Evolutionary conservation across 345 rosid species (phyloP).

Genomic region (Populus simonii): DNA sequence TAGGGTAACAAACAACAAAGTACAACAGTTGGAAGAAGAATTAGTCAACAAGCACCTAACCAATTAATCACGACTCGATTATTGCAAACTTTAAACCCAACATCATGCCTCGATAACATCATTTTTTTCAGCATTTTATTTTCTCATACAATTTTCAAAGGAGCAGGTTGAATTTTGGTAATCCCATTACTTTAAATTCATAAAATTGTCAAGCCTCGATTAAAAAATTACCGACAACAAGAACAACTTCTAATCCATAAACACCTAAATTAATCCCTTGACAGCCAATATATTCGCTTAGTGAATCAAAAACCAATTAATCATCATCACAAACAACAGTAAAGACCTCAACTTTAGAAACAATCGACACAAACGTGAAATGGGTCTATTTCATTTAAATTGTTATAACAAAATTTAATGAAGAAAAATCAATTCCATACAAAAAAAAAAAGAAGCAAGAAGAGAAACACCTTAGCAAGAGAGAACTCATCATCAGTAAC

Average conservation of each 20-base stretch:
- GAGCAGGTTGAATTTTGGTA: background rate
- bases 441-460: background rate
- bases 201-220: background rate
- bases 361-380: background rate
- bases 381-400: background rate
- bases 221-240: background rate
- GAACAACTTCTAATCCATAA: background rate
- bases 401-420: background rate
- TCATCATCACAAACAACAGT: background rate
- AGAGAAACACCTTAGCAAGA: conserved; percentile 61
- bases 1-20: background rate
- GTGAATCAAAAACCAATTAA: background rate
- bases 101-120: background rate
- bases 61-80: no score
- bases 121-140: background rate
- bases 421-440: background rate
- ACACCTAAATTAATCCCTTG: background rate
- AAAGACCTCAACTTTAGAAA: background rate
- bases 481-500: conserved; percentile 74
- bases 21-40: background rate
- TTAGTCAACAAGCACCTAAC: background rate
- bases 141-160: background rate
- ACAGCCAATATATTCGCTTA: background rate
- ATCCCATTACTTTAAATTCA: background rate
- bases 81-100: background rate